phyloP scores from a whole-genome alignment of 179 eudicot species.

The Silene noctiflora region DNA sequence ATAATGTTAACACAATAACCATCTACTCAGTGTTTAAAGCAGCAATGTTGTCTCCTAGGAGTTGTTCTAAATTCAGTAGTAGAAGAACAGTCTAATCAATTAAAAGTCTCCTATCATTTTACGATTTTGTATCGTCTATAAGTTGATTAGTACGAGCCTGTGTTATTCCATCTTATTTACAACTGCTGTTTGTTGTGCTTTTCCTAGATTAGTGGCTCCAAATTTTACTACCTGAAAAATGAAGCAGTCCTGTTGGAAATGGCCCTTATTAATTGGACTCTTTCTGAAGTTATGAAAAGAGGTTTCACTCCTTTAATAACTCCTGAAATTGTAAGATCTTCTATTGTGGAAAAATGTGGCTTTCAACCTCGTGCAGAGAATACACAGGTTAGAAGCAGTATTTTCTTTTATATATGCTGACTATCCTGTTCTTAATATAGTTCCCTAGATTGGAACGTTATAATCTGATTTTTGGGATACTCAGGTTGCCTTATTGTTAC shows the following conservation, averaged over 20 bases:
- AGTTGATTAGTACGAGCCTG: not conserved
- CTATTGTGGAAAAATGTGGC: constrained; percentile 91
- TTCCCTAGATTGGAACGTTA: not conserved
- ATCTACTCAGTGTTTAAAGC: not conserved
- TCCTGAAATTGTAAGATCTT: constrained; percentile 83
- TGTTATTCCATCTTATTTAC: not conserved
- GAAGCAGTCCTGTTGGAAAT: constrained; percentile 91
- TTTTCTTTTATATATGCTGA: not conserved
- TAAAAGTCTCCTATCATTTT: no score
- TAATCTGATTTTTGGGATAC: not conserved
- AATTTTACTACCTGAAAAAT: constrained; percentile 90
- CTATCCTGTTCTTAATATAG: not conserved
- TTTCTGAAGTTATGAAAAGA: constrained; percentile 68
- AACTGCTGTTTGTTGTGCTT: constrained; percentile 3
- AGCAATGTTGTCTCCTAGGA: not conserved
- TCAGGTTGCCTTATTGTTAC: not conserved
- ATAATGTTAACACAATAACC: not conserved
- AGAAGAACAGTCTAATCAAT: not conserved
- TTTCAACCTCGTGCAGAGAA: constrained; percentile 95
- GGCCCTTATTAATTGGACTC: constrained; percentile 88
- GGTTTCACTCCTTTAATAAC: constrained; percentile 85
- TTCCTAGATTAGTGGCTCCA: constrained; percentile 84
- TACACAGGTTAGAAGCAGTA: constrained; percentile 56
- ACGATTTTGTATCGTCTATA: no score
- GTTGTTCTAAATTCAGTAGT: not conserved